Evolutionary conservation across 2,329 filamentous ascomycete genomes (phyloP), one percentile per base, ranked within the genome.

Genomic region (Botrytis tulipae): DNA sequence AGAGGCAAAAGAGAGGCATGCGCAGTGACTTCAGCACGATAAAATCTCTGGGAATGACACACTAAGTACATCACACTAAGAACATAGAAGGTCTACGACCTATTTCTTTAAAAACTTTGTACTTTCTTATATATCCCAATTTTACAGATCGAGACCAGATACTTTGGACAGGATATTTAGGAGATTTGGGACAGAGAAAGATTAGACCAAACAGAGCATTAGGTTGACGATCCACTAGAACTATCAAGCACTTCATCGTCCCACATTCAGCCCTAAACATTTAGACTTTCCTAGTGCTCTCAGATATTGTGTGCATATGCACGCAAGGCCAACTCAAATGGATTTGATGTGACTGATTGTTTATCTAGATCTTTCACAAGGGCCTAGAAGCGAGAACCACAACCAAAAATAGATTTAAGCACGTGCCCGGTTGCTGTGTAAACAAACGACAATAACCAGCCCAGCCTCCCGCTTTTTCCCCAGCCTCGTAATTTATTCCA

Each of bases 381-480:
- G 22, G 65, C 5, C 22, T 37, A 40, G 65, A 67, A 67, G 46
- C 46, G 65, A 40, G 46, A 67, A 54, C 32, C 2, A 51, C 25
- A 10, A 40, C 60, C 35, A 62, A 62, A 54, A 40, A 67, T 37
- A n/a, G 48, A 67, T 54, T 22, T 22, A 29, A 29, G 51, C 51
- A 57, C 10, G 48, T 59, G 69, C 54, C 69, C 48, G 42, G 72
- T 73, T 73, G 72, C 72, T 59, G 22, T 57, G 54, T 71, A 71
- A 73, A 73, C 57, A 57, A 62, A 62, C 4, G 16, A 42, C 40
- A 70, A 59, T n/a, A n/a, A 72, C 70, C 70, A 72, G 29, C 59
- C 70, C 70, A 72, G 29, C 59, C 71, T 73, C 71, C 67, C 72
- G 25, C 67, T 62, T 70, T 70, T 70, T 57, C 65, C 72, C 72